Base-by-base conservation (phyloP, 2,329 filamentous ascomycete genomes). In the Fusarium tanahbumbuense region DNA sequence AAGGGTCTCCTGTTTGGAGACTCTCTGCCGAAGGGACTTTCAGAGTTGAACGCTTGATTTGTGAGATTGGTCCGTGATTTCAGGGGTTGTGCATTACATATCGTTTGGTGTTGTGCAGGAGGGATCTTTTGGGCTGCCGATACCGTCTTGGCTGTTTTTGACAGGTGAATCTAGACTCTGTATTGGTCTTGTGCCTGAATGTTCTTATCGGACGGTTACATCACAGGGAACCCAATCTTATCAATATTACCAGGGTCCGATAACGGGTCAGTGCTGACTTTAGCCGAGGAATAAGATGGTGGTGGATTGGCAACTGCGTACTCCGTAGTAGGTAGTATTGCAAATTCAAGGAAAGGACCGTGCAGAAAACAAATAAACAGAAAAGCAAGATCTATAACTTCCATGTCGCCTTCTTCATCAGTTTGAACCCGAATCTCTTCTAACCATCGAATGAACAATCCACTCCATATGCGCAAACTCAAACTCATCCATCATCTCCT, bases 401-500 rank as follows among this genome's bases (percentile, higher is more conserved):
- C 20, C 15, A 10, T 23, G 5, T 7, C 20, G 4, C 6, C 15
- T 22, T 44, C 13, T 8, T 23, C 8, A 23, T 25, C 10, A 6
- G 10, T 2, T n/a, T 1, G n/a, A 25, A 18, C 2, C 13, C 7
- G 9, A 11, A 5, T 22, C 15, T 9, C 34, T 9, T n/a, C 2
- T 23, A 2, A 4, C 4, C 40, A 64, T 22, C 0, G 48, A 56
- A 8, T 15, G 2, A 4, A 63, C 27, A 6, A 27, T 56, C 1
- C 16, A 8, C 13, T 44, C 18, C n/a, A 63, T 41, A 1, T n/a
- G 3, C 8, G 6, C 48, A 32, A 64, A 63, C 4, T 52, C 34
- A 4, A 63, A 56, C n/a, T 64, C 60, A 18, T 48, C 28, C 58
- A 63, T 63, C 9, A 56, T 27, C 12, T 64, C 60, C 10, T 27